Conservation (phyloP, 768 basidiomycete genomes). For the Termitomyces eurrhizus region DNA sequence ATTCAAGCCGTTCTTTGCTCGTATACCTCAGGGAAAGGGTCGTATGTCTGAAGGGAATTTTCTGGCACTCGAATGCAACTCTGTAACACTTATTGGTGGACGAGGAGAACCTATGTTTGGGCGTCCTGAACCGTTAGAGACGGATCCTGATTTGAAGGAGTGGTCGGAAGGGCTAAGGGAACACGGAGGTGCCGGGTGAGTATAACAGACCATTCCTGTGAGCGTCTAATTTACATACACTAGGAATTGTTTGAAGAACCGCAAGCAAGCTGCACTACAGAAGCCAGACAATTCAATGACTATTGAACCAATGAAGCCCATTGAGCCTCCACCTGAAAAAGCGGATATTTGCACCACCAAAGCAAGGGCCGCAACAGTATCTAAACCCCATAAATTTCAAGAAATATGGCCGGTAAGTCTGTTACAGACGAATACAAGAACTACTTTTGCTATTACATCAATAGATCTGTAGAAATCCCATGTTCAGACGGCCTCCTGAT, state of each 20-base stretch:
- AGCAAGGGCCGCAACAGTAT: background rate
- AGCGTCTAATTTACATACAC: background rate
- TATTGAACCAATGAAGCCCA: background rate
- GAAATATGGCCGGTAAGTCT: slow-evolving; percentile 9
- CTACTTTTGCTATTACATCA: background rate
- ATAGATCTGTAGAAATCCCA: slow-evolving; percentile 10
- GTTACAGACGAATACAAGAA: background rate
- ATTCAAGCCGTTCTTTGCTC: slow-evolving; percentile 49
- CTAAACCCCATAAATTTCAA: background rate
- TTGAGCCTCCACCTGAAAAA: background rate
- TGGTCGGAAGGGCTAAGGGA: slow-evolving; percentile 58
- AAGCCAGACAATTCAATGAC: background rate
- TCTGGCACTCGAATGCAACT: slow-evolving; percentile 53
- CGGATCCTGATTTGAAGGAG: slow-evolving; percentile 33
- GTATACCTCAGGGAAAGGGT: slow-evolving; percentile 41
- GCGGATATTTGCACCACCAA: background rate
- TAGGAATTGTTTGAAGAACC: slow-evolving; percentile 45
- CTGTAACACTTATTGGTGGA: slow-evolving; percentile 38
- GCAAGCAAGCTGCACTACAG: slow-evolving; percentile 30
- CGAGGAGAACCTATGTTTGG: slow-evolving; percentile 47
- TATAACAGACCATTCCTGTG: slow-evolving; percentile 3
- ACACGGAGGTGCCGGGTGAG: slow-evolving; percentile 61
- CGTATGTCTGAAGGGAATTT: slow-evolving; percentile 36
- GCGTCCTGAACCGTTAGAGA: slow-evolving; percentile 43
- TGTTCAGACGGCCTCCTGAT: slow-evolving; percentile 7